A percentile compares a stretch with the other conserved stretches of the same genome.
These are phyloP conservation scores for Grammothele lineata DNA, from an alignment of 768 basidiomycete species.

Conservation along the genomic window DNA sequence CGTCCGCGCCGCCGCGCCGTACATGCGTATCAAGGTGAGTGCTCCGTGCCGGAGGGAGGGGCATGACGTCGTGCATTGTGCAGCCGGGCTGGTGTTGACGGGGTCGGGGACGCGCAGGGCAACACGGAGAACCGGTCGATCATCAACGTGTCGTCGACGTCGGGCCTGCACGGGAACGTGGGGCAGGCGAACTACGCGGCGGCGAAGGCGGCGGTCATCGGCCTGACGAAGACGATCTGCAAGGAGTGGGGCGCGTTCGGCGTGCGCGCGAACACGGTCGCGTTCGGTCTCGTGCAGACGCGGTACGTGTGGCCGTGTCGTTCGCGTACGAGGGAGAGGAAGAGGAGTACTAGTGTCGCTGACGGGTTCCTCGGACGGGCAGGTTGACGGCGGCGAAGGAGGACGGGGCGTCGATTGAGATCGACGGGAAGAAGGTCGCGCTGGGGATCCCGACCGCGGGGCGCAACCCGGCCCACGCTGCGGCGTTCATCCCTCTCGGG, in stretches of 20 bases:
- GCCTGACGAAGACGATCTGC: conserved; percentile 79
- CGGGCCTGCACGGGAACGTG: conserved; percentile 84
- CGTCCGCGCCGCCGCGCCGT: conserved; percentile 78
- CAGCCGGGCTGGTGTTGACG: not conserved
- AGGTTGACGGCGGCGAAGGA: conserved; percentile 81
- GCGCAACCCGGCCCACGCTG: conserved; percentile 30
- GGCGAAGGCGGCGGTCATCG: conserved; percentile 73
- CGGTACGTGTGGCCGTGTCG: conserved; percentile 37
- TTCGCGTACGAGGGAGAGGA: not conserved
- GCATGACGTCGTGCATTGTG: not conserved
- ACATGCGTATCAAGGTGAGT: conserved; percentile 71
- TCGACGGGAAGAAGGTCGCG: conserved; percentile 80
- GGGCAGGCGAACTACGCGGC: conserved; percentile 83
- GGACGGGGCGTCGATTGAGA: conserved; percentile 67
- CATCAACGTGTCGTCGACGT: conserved; percentile 76
- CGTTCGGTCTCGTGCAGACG: conserved; percentile 75
- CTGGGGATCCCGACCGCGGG: conserved; percentile 66
- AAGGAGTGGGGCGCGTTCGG: conserved; percentile 87
- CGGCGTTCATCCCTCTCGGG: conserved; percentile 56
- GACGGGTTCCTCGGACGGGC: not conserved
- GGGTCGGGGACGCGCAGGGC: conserved; percentile 30
- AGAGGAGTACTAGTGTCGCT: too few relatives aligned
- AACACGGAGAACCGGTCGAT: conserved; percentile 66
- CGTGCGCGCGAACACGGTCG: conserved; percentile 79
- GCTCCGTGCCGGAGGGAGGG: too few relatives aligned